Evolutionary conservation across 2,329 filamentous ascomycete species (phyloP).

Genomic region (Phaeophleospora eucalypticola): DNA sequence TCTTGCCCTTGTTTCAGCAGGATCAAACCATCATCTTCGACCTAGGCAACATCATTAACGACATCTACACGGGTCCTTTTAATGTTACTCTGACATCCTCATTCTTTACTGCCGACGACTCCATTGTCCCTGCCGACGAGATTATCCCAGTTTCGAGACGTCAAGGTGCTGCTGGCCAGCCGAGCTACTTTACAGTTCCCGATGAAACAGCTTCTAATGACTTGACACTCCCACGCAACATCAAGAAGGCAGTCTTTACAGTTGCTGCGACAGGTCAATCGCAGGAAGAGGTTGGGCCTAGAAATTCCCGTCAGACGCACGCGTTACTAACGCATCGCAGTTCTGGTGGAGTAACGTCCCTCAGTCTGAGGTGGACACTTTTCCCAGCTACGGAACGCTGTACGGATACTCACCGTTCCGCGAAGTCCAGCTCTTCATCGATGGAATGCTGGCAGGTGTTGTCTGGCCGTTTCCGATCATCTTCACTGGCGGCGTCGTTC

Average conservation of each 20-base stretch:
- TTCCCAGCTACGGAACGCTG: conserved; percentile 52
- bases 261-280: conserved; percentile 74
- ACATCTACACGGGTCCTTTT: conserved; percentile 67
- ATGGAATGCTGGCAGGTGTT: conserved; percentile 67
- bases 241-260: conserved; percentile 66
- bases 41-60: conserved; percentile 67
- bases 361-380: conserved; percentile 56
- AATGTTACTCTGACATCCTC: conserved; percentile 70
- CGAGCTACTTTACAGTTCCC: conserved; percentile 67
- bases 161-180: conserved; percentile 46
- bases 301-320: too few relatives aligned
- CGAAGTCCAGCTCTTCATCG: conserved; percentile 72
- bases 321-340: conserved; percentile 11
- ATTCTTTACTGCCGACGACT: conserved; percentile 56
- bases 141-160: conserved; percentile 63
- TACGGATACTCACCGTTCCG: conserved; percentile 70
- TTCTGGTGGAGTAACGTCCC: conserved; percentile 83
- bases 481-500: conserved; percentile 76
- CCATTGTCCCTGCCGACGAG: conserved; percentile 51
- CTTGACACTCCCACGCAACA: conserved; percentile 62
- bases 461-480: conserved; percentile 79
- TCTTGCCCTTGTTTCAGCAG: conserved; percentile 62
- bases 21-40: conserved; percentile 76
- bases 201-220: conserved; percentile 56
- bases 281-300: conserved; percentile 63